A percentile compares a stretch with the other conserved stretches of the same genome.
Conservation (phyloP, 805 yeast genomes). For the Saccharomycopsis fibuligera region DNA sequence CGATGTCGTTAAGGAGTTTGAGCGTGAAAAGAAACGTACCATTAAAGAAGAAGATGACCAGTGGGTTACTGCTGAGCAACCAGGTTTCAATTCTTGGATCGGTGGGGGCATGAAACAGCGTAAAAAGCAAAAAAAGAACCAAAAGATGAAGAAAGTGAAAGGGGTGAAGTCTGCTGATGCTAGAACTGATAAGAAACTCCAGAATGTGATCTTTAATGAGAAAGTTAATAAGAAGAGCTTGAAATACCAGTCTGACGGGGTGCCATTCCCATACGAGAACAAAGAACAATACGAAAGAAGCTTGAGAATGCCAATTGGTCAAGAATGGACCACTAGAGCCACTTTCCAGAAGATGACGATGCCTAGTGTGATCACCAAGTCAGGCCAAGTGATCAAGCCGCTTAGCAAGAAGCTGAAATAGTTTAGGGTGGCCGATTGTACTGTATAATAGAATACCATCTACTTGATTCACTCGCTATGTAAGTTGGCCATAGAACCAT, state of each 20-base stretch:
- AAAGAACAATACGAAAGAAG: conserved; percentile 93
- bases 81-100: conserved; percentile 99
- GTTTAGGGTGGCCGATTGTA: no score
- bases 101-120: conserved; percentile 48
- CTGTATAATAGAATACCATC: no score
- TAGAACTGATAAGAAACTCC: conserved; percentile 70
- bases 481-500: no score
- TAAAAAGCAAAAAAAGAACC: conserved; percentile 42
- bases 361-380: conserved; percentile 82
- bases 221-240: conserved; percentile 73
- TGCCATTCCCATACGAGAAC: conserved; percentile 91
- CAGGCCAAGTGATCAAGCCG: conserved; percentile 89
- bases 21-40: conserved; percentile 62
- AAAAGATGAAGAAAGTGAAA: conserved; percentile 60
- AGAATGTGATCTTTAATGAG: conserved; percentile 87
- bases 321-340: conserved; percentile 88
- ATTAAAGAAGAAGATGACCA: conserved; percentile 78
- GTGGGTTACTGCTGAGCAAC: conserved; percentile 77
- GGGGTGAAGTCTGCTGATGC: conserved; percentile 70
- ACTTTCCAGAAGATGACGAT: conserved; percentile 83
- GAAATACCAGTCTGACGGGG: conserved; percentile 82
- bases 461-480: no score
- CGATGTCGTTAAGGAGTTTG: conserved; percentile 77
- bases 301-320: conserved; percentile 92
- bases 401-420: conserved; percentile 36